Evolutionary conservation across 257 asterid species (phyloP).

Genomic region (Solanum tarijense): DNA sequence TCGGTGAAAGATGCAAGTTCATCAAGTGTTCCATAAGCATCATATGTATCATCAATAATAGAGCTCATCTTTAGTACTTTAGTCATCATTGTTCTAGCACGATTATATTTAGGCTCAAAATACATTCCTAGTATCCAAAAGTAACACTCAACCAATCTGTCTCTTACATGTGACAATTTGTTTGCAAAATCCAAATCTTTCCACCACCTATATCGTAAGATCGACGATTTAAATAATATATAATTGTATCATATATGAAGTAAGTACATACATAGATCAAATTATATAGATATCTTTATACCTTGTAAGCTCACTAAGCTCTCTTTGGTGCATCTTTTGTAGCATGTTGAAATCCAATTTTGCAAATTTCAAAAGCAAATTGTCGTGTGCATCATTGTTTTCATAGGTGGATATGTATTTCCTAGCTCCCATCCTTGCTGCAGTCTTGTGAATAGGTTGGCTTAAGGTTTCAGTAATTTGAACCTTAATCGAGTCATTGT

Average conservation of each 20-base stretch:
- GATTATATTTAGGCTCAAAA: conserved; percentile 17
- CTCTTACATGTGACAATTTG: background rate
- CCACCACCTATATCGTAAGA: background rate
- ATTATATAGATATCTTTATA: background rate
- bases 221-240: no score
- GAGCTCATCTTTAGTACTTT: conserved; percentile 4
- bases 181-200: background rate
- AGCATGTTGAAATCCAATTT: conserved; percentile 12
- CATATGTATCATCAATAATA: conserved; percentile 18
- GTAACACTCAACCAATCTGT: background rate
- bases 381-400: background rate
- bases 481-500: background rate
- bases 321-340: conserved; percentile 12
- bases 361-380: conserved; percentile 4
- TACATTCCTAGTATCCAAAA: background rate
- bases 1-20: background rate
- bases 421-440: conserved; percentile 8
- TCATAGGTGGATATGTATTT: conserved; percentile 9
- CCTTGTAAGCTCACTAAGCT: conserved; percentile 7
- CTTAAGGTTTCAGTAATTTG: conserved; percentile 5
- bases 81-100: conserved; percentile 14
- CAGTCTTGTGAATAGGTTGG: conserved; percentile 6
- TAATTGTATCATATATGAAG: no score
- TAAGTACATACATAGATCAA: background rate
- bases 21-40: background rate